phyloP scores from a whole-genome alignment of 2,329 filamentous ascomycete species.

The Ustilaginoidea virens region DNA sequence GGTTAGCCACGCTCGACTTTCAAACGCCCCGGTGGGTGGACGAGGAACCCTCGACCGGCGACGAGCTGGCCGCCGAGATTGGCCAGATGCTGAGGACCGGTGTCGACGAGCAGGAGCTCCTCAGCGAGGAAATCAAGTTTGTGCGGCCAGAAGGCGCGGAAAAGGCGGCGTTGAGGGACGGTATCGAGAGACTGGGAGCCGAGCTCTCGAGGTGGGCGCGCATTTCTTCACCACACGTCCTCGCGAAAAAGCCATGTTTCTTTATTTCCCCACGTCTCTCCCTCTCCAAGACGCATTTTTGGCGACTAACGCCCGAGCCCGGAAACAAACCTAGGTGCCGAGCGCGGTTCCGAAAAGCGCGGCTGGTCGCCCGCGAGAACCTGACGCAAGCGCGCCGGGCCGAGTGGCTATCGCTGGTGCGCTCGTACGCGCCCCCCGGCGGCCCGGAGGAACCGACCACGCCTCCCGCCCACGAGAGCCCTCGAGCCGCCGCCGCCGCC shows the following conservation, averaged over 20 bases:
- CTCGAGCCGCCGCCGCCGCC: too few species aligned
- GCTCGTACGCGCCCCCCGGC: slow-evolving; percentile 37
- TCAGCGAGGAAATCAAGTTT: slow-evolving; percentile 65
- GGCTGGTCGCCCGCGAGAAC: slow-evolving; percentile 62
- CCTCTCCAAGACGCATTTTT: too few species aligned
- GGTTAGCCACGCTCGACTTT: slow-evolving; percentile 42
- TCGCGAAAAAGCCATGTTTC: too few species aligned
- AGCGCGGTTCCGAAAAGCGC: slow-evolving; percentile 63
- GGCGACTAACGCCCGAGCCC: neutral
- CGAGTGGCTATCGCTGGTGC: slow-evolving; percentile 63
- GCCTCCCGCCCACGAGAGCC: slow-evolving; percentile 10
- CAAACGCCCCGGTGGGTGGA: slow-evolving; percentile 34
- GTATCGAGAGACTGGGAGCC: slow-evolving; percentile 47
- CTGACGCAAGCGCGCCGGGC: slow-evolving; percentile 57
- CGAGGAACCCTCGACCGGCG: slow-evolving; percentile 37
- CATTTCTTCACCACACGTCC: too few species aligned
- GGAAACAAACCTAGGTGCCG: slow-evolving; percentile 28
- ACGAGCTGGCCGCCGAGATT: slow-evolving; percentile 70
- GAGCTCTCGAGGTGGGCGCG: slow-evolving; percentile 57
- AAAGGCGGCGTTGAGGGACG: slow-evolving; percentile 49
- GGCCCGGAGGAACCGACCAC: slow-evolving; percentile 18
- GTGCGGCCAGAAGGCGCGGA: slow-evolving; percentile 40
- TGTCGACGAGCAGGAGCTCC: slow-evolving; percentile 69
- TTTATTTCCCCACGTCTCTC: too few species aligned
- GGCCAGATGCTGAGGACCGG: slow-evolving; percentile 60